These are phyloP conservation scores for Allium fistulosum DNA, from an alignment of 106 monocot species.

Conservation along the genomic window DNA sequence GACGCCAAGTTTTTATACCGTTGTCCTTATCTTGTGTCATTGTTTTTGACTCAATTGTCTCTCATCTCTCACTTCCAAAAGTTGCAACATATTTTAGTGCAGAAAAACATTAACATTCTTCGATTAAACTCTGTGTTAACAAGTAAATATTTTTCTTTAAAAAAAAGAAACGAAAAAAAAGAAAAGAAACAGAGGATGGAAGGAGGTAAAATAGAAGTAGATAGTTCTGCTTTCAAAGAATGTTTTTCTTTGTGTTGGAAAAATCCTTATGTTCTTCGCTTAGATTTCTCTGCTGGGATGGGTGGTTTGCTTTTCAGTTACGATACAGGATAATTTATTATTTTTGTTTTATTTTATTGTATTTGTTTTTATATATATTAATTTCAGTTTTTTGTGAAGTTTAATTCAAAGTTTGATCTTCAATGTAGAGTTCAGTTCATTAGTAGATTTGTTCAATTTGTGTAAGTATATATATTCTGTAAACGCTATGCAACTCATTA, in stretches of 20 bases:
- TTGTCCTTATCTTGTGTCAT: too few species aligned
- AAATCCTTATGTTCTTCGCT: conserved; percentile 9
- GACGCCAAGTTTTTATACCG: too few species aligned
- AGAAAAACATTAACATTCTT: too few species aligned
- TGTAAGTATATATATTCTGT: too few species aligned
- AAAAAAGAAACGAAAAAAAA: not conserved
- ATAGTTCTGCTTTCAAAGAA: conserved; percentile 61
- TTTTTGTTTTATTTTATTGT: not conserved
- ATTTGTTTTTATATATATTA: too few species aligned
- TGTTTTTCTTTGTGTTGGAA: conserved; percentile 52
- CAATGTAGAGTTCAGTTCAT: too few species aligned
- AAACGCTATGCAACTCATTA: too few species aligned
- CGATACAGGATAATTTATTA: conserved; percentile 7
- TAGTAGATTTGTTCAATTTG: too few species aligned
- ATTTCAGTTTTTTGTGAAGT: not conserved
- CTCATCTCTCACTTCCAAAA: too few species aligned
- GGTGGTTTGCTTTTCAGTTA: conserved; percentile 85
- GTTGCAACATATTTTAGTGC: too few species aligned
- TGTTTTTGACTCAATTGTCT: too few species aligned
- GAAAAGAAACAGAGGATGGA: conserved; percentile 17
- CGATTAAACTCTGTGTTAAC: too few species aligned
- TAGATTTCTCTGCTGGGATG: conserved; percentile 39
- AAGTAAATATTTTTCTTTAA: not conserved
- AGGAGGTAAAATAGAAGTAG: conserved; percentile 45
- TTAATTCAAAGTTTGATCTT: not conserved